Base-by-base conservation (phyloP, 179 eudicot species). In the Silene noctiflora region DNA sequence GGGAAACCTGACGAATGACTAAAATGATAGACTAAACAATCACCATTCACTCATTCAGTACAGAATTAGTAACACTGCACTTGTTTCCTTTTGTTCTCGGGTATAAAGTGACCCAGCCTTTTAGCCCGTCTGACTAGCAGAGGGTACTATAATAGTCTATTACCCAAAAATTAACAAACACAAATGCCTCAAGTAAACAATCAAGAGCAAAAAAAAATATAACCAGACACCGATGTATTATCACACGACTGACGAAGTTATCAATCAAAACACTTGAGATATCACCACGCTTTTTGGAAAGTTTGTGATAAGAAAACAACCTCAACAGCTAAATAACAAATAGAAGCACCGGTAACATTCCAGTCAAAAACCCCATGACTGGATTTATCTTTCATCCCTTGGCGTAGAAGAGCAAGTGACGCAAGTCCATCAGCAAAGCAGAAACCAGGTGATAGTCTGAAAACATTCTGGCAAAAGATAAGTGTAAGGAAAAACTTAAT, bases 391-490 rank as follows among this genome's bases (percentile, higher is more conserved):
- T 93, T 95, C 92, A 95, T 82, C 80, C 91, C 99, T 88, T 95
- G 99, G 46, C 98, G 87, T 76, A 93, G 62, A 83, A 95, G 96
- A 77, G 99, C 98, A 76, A 95, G 79, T 73, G 99, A 95, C 69
- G 99, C 91, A 77, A 95, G 88, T 72, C 99, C 99, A 89, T 95
- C 99, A 75, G 99, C 98, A 80, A 95, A 95, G 91, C 99, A 95
- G 82, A 95, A 95, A 80, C 98, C 98, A 39, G 99, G 99, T 29
- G 98, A 93, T 65, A 95, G 71, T 85, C 99, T 89, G 89, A 89
- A 95, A 71, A 93, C 81, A 81, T 87, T 91, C 98, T 94, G 96
- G 71, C 80, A 76, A 76, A 62, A 31, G 27, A 70, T 69, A 73
- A 22, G 24, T n/a, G 78, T 84, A 11, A 81, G 76, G 55, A 46